Evolutionary conservation across 805 yeast genomes (phyloP), one percentile per base, ranked within the genome.

Genomic region (Debaryomyces tyrocola): DNA sequence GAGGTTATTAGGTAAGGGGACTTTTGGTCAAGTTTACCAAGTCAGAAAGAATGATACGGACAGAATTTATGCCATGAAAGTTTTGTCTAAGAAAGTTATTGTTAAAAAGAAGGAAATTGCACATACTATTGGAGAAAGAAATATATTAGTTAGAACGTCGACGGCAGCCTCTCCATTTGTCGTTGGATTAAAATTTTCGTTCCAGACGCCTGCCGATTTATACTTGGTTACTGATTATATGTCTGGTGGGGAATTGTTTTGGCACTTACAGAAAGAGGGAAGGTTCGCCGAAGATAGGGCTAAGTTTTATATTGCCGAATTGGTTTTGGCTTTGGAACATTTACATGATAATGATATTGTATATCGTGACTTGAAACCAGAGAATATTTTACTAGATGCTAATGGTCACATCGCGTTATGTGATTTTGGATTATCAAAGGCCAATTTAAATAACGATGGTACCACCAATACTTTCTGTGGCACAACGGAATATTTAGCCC

Each of bases 391-490:
- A 54, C 74, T 94, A 45, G 99, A 94, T 69, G 97, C 97, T 10
- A 90, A 90, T 67, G 99, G 99, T 14, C 97, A 94, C 66, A 89
- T 94, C 58, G 97, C 97, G 0, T 76, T 94, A 46, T 94, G 99
- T 75, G 99, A 94, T 69, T 94, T 94, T 68, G 99, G 99, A 6
- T 78, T 94, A 46, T 89, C 97, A 18, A 94, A 94, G 69, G 97
- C 97, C 21, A 94, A 91, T 63, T 72, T 92, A 54, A 77, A 87
- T 46, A 82, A 85, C 44, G 88, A 89, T 59, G 88, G 89, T 47
- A 90, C 97, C 35, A 91, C 97, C 3, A 94, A 92, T 66, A 94
- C 99, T 0, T 94, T 94, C 59, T 94, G 99, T 69, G 99, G 99
- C 48, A 94, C 99, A 17, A 94, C 99, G 6, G 99, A 94, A 72